phyloP scores from a whole-genome alignment of 176 grass and related monocot species.

The Oryza brachyantha region DNA sequence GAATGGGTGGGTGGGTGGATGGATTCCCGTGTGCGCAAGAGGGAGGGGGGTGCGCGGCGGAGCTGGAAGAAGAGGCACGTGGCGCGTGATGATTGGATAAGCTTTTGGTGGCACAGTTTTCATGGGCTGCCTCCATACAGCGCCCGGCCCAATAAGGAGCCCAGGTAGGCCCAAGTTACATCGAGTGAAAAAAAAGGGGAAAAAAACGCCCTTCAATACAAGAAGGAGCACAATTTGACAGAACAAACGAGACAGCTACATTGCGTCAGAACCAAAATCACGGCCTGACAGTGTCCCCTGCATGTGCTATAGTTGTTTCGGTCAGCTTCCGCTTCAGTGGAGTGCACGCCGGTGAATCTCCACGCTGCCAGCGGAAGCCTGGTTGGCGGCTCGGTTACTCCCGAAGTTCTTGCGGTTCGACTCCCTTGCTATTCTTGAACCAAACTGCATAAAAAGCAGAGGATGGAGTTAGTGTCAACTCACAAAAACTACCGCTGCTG shows the following conservation, averaged over 20 bases:
- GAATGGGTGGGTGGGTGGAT: background rate
- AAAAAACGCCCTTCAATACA: background rate
- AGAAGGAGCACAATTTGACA: background rate
- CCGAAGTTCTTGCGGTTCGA: conserved; percentile 86
- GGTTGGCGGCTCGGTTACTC: conserved; percentile 88
- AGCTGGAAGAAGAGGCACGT: background rate
- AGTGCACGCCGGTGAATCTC: conserved; percentile 43
- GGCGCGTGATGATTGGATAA: background rate
- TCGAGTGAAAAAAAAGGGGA: background rate
- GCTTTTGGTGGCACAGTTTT: background rate
- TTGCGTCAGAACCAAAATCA: too few relatives aligned
- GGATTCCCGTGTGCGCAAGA: conserved; percentile 3
- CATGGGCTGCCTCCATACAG: background rate
- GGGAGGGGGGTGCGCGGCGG: background rate
- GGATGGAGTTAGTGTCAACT: background rate
- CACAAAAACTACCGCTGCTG: background rate
- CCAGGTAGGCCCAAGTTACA: background rate
- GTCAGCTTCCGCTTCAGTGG: background rate
- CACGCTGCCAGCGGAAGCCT: conserved; percentile 79
- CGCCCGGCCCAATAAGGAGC: background rate
- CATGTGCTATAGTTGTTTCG: too few relatives aligned
- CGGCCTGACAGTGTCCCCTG: too few relatives aligned
- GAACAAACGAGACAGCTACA: background rate
- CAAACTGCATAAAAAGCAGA: conserved; percentile 46
- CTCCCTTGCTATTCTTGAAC: conserved; percentile 89